Evolutionary conservation across 129 eudicot species (phyloP).

Genomic region (Helianthus annuus): HanXRQr2.0-SUNRISE NC_035436.2:44995339-44995838

Average conservation of each 20-base stretch:
- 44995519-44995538: not conserved
- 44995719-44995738: constrained; percentile 40
- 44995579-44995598: constrained; percentile 80
- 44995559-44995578: constrained; percentile 40
- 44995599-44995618: constrained; percentile 75
- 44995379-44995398: constrained; percentile 39
- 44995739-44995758: not conserved
- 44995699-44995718: constrained; percentile 53
- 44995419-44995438: constrained; percentile 77
- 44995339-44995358: constrained; percentile 12
- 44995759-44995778: not conserved
- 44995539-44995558: constrained; percentile 11
- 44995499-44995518: not conserved
- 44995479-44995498: not conserved
- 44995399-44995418: constrained; percentile 63
- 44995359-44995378: constrained; percentile 1
- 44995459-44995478: constrained; percentile 48
- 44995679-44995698: constrained; percentile 62
- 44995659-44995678: constrained; percentile 39
- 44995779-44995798: not conserved
- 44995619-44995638: constrained; percentile 62
- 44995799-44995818: not conserved
- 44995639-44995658: constrained; percentile 49
- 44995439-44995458: constrained; percentile 54
- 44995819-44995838: not conserved